phyloP scores from a whole-genome alignment of 1,139 yeast species.

The Candida smagusa region DNA sequence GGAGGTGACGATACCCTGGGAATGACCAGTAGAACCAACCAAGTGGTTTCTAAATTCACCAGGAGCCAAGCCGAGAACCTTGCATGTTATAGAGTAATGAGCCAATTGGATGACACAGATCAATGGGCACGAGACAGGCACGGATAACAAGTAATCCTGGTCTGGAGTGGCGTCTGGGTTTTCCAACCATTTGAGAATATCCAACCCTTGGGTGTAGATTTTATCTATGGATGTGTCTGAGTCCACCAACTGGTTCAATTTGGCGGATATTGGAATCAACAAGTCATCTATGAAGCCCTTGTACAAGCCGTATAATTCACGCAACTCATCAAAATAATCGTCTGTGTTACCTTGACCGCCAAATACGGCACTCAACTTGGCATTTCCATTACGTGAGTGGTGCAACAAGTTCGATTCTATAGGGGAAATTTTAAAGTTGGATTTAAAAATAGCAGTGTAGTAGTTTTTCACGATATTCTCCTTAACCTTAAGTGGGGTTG shows the following conservation, averaged over 20 bases:
- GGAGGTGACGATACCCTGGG: slow-evolving; percentile 95
- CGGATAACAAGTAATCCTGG: slow-evolving; percentile 80
- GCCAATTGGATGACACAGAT: slow-evolving; percentile 94
- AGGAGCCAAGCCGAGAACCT: slow-evolving; percentile 81
- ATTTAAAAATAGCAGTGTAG: slow-evolving; percentile 61
- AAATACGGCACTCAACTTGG: slow-evolving; percentile 76
- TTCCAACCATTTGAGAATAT: slow-evolving; percentile 81
- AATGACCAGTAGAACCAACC: slow-evolving; percentile 91
- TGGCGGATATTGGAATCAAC: slow-evolving; percentile 63
- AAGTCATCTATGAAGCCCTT: slow-evolving; percentile 72
- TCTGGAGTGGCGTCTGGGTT: slow-evolving; percentile 86
- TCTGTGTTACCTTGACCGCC: slow-evolving; percentile 99
- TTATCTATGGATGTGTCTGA: slow-evolving; percentile 58
- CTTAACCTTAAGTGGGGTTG: slow-evolving; percentile 69
- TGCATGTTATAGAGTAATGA: slow-evolving; percentile 87
- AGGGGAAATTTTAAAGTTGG: slow-evolving; percentile 22
- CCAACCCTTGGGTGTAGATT: slow-evolving; percentile 91
- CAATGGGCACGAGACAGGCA: slow-evolving; percentile 93
- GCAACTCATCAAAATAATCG: slow-evolving; percentile 94
- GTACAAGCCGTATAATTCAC: slow-evolving; percentile 78
- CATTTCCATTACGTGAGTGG: slow-evolving; percentile 43
- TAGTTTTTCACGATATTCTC: slow-evolving; percentile 66
- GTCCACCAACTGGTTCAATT: slow-evolving; percentile 66
- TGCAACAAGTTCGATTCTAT: slow-evolving; percentile 49
- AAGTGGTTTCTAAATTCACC: slow-evolving; percentile 76